Percentiles rank a stretch among this genome's conserved stretches.
Evolutionary conservation across 352 stramenopile species (phyloP).

Genomic region (Globisporangium abappressorium): DNA sequence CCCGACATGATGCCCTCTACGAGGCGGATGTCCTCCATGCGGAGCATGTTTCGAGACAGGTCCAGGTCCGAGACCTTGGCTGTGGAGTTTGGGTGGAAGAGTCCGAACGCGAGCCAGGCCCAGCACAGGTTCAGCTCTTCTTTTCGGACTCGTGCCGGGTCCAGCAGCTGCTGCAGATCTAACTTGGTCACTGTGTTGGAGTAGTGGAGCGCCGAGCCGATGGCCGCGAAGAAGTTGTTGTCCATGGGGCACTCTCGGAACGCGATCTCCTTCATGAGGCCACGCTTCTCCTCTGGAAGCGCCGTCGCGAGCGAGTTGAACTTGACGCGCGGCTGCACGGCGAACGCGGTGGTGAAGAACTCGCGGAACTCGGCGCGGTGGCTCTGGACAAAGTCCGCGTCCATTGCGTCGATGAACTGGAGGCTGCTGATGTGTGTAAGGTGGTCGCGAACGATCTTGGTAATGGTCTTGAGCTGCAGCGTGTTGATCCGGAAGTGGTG

Average conservation of each 20-base stretch:
- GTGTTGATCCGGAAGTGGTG: slow-evolving; percentile 43
- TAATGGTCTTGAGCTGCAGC: slow-evolving; percentile 41
- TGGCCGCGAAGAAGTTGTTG: slow-evolving; percentile 47
- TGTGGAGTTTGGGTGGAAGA: slow-evolving; percentile 56
- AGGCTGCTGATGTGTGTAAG: slow-evolving; percentile 45
- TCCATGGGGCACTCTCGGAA: slow-evolving; percentile 48
- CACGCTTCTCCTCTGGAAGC: slow-evolving; percentile 36
- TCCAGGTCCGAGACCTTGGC: slow-evolving; percentile 40
- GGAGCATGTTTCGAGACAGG: slow-evolving; percentile 51
- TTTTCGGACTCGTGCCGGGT: slow-evolving; percentile 32
- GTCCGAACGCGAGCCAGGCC: slow-evolving; percentile 48
- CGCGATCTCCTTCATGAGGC: slow-evolving; percentile 38
- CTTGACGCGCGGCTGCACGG: slow-evolving; percentile 45
- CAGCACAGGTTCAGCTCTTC: slow-evolving; percentile 47
- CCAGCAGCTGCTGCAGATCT: slow-evolving; percentile 47
- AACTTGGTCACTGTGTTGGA: slow-evolving; percentile 49
- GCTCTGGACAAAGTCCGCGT: slow-evolving; percentile 37
- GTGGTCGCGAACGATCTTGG: slow-evolving; percentile 34
- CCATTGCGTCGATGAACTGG: slow-evolving; percentile 42
- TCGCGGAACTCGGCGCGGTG: slow-evolving; percentile 43
- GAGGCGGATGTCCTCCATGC: slow-evolving; percentile 51
- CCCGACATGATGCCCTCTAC: slow-evolving; percentile 53
- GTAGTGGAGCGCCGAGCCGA: slow-evolving; percentile 56
- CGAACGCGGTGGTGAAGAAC: slow-evolving; percentile 45
- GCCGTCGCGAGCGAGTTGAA: slow-evolving; percentile 48